Conservation (phyloP, 148 eudicot genomes). For the Vaccinium myrtillus region DNA sequence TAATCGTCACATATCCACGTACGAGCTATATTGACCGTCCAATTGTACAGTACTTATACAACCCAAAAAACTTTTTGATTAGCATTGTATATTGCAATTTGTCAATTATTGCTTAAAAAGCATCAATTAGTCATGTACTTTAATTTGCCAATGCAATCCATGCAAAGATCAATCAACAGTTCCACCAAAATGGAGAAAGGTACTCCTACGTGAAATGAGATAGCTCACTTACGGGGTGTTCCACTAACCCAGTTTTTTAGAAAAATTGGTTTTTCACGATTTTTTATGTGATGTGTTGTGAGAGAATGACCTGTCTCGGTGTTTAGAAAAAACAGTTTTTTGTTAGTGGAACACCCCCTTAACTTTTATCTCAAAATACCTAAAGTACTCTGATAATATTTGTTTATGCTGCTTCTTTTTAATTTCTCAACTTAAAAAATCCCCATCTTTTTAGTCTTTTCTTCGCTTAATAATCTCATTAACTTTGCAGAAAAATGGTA, state of each 20-base stretch:
- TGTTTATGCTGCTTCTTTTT: background rate
- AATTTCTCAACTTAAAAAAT: background rate
- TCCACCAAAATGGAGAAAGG: background rate
- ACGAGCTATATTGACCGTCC: background rate
- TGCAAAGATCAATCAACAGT: background rate
- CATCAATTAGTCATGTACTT: background rate
- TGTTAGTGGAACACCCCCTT: too few relatives aligned
- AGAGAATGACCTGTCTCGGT: too few relatives aligned
- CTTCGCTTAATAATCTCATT: background rate
- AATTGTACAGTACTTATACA: background rate
- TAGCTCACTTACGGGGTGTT: too few relatives aligned
- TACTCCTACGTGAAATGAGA: slow-evolving; percentile 1
- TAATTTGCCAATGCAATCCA: background rate
- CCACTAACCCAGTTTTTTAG: too few relatives aligned
- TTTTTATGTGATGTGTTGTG: too few relatives aligned
- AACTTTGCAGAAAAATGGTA: background rate
- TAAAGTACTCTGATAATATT: background rate
- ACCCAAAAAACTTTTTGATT: background rate
- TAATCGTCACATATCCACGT: background rate
- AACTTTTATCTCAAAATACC: background rate
- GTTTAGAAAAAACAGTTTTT: too few relatives aligned
- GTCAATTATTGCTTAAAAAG: slow-evolving; percentile 4
- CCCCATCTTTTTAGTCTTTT: background rate
- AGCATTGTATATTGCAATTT: background rate
- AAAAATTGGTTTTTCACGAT: too few relatives aligned